Evolutionary conservation across 2,329 filamentous ascomycete genomes (phyloP).

Genomic region (Diplodia sapinea): DNA sequence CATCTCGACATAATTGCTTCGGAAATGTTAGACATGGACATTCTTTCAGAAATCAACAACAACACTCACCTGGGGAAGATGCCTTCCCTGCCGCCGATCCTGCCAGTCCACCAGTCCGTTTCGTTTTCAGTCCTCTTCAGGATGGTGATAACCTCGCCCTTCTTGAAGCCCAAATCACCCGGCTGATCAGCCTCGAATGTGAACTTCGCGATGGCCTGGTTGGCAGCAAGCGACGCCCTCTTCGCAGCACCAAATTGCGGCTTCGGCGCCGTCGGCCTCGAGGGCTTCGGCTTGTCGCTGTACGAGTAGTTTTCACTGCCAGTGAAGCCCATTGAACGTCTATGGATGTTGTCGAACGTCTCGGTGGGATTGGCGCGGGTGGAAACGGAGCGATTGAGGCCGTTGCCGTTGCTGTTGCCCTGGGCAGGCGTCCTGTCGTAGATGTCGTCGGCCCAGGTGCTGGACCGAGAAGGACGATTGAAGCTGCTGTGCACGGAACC

Average conservation of each 20-base stretch:
- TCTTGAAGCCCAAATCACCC: constrained; percentile 93
- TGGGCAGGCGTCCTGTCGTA: constrained; percentile 65
- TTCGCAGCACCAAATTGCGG: constrained; percentile 72
- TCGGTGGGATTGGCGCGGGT: constrained; percentile 56
- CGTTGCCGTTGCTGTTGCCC: constrained; percentile 36
- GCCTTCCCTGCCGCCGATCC: constrained; percentile 81
- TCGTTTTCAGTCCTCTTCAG: constrained; percentile 92
- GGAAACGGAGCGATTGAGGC: constrained; percentile 57
- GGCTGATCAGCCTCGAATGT: constrained; percentile 94
- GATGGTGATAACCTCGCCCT: constrained; percentile 94
- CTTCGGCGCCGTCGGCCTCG: constrained; percentile 84
- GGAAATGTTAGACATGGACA: constrained; percentile 24
- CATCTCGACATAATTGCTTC: constrained; percentile 51
- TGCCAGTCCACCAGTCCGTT: constrained; percentile 97
- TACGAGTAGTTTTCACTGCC: constrained; percentile 57
- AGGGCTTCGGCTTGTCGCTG: constrained; percentile 63
- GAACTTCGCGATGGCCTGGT: constrained; percentile 89
- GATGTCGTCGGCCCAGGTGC: constrained; percentile 76
- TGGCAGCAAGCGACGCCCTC: constrained; percentile 56
- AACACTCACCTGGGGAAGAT: constrained; percentile 81
- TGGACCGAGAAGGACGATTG: constrained; percentile 65
- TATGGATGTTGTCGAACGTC: constrained; percentile 56
- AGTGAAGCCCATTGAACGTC: constrained; percentile 46
- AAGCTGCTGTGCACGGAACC: constrained; percentile 52
- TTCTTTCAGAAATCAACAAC: constrained; percentile 14